Percentiles rank a stretch among this genome's conserved stretches.
phyloP scores from a whole-genome alignment of 306 rosid genomes.

The Trifolium subterraneum region DNA sequence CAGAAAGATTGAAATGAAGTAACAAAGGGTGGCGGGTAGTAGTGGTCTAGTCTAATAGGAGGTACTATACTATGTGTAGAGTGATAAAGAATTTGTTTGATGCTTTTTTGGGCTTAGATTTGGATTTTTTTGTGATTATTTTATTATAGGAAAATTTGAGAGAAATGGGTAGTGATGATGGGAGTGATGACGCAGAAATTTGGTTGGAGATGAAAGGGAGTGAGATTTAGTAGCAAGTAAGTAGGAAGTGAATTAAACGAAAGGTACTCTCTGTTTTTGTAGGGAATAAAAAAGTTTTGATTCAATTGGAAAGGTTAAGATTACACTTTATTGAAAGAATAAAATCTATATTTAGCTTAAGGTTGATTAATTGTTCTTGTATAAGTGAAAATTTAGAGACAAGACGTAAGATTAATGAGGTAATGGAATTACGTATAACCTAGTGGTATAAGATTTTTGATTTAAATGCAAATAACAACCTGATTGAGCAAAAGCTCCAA shows the following conservation, averaged over 20 bases:
- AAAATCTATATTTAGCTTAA: background rate
- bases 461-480: background rate
- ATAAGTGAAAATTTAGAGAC: background rate
- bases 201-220: conserved; percentile 50
- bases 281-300: conserved; percentile 35
- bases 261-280: conserved; percentile 49
- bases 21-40: background rate
- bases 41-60: background rate
- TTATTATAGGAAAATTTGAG: background rate
- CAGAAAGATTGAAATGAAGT: conserved; percentile 7
- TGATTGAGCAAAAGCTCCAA: background rate
- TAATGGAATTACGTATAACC: background rate
- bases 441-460: background rate
- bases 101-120: conserved; percentile 1
- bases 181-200: conserved; percentile 45
- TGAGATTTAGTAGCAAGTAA: conserved; percentile 55
- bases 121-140: background rate
- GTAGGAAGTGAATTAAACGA: conserved; percentile 29
- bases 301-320: conserved; percentile 39
- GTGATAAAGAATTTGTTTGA: background rate
- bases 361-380: background rate
- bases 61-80: background rate
- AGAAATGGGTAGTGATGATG: background rate
- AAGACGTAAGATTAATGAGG: background rate
- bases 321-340: conserved; percentile 20